Evolutionary conservation across 2,329 filamentous ascomycete genomes (phyloP), one percentile per base, ranked within the genome.

Genomic region (Pyricularia grisea): DNA sequence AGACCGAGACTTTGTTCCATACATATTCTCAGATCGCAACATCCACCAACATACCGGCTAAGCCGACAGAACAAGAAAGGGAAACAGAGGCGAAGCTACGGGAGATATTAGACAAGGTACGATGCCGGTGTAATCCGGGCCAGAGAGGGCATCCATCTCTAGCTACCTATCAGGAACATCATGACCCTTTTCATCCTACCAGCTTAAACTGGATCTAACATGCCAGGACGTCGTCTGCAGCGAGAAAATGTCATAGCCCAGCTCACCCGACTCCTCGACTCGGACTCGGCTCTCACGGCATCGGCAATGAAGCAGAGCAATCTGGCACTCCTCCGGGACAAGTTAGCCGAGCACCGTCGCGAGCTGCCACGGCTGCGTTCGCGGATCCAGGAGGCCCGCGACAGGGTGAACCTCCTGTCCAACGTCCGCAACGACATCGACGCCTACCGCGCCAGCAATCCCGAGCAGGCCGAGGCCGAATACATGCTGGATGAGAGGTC

Each of bases 251-350:
- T 95, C 68, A 89, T 98, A 76, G 81, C 85, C 70, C 93, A 97
- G 79, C 90, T 99, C 69, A 84, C 89, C 73, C 92, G 94, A 70
- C 89, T 97, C 68, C 91, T 98, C 74, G 94, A 98, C 82, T 97
- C 94, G 69, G 94, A 98, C 84, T 88, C 93, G 27, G 85, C 90
- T 69, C 87, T 96, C 70, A 93, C 92, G 67, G 90, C 93, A 64
- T 98, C 94, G 55, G 93, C 94, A 69, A 87, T 97, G n/a, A 98
- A 98, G 81, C 94, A 97, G 76, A 97, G 94, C 82, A 97, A 98
- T 78, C 89, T 99, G 55, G 86, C 92, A 70, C 90, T 97, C 33
- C 92, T 98, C 74, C 92, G 92, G 73, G 94, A 97, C 81, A 91
- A 97, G 77, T 89, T 98, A 20, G 83, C 88, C 55, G 92, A 97